phyloP scores from a whole-genome alignment of 495 filamentous ascomycete species.

The Lasiosphaeriaceae sp. region DNA sequence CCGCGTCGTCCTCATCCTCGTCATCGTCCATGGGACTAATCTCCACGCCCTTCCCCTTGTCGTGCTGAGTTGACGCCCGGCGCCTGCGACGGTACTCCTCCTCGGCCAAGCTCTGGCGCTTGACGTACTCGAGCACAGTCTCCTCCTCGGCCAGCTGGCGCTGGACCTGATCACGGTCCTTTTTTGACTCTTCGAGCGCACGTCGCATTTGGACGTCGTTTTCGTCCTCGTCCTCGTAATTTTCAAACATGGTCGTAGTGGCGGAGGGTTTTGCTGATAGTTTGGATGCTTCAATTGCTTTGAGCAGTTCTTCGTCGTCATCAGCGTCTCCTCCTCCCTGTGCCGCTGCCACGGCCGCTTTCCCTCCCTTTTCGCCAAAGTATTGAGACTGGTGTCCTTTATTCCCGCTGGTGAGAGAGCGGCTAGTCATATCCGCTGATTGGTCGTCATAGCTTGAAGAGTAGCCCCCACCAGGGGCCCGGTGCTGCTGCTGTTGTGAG shows the following conservation, averaged over 20 bases:
- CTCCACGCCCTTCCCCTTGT: slow-evolving; percentile 12
- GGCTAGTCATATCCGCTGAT: too few relatives aligned
- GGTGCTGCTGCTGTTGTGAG: slow-evolving; percentile 26
- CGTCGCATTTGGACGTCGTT: slow-evolving; percentile 41
- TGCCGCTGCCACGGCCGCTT: background rate
- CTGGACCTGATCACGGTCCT: slow-evolving; percentile 32
- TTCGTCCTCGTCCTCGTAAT: background rate
- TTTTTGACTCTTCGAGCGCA: slow-evolving; percentile 47
- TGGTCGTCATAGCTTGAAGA: background rate
- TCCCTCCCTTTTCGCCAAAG: background rate
- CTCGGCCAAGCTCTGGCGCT: slow-evolving; percentile 70
- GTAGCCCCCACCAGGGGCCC: background rate
- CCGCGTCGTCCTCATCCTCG: slow-evolving; percentile 40
- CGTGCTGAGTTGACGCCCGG: slow-evolving; percentile 6
- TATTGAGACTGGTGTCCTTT: background rate
- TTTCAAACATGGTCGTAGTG: background rate
- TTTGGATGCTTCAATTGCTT: slow-evolving; percentile 43
- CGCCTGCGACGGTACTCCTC: slow-evolving; percentile 43
- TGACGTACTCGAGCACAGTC: slow-evolving; percentile 72
- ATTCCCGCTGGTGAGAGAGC: too few relatives aligned
- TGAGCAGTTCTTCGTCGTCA: slow-evolving; percentile 47
- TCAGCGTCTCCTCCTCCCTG: slow-evolving; percentile 9
- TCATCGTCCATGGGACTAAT: slow-evolving; percentile 8
- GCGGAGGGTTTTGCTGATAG: background rate
- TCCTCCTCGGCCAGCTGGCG: slow-evolving; percentile 61